Evolutionary conservation across 495 filamentous ascomycete genomes (phyloP).

Genomic region (Aspergillus wentii): DNA sequence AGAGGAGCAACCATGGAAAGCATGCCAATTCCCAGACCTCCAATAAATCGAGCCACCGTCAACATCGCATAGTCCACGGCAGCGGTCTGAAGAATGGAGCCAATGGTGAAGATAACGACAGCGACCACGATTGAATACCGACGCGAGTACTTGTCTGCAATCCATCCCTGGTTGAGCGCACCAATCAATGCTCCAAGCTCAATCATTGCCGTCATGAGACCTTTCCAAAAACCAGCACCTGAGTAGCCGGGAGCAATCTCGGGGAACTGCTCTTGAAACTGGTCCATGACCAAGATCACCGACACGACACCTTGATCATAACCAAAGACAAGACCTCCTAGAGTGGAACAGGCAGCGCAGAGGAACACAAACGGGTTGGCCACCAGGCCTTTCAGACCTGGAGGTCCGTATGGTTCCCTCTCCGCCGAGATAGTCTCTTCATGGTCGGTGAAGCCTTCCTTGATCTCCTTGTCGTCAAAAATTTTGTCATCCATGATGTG

Average conservation of each 20-base stretch:
- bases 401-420: conserved; percentile 41
- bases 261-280: conserved; percentile 48
- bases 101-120: conserved; percentile 50
- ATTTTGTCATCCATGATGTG: background rate
- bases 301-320: conserved; percentile 56
- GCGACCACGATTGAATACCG: conserved; percentile 54
- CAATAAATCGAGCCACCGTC: conserved; percentile 53
- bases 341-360: conserved; percentile 49
- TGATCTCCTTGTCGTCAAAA: conserved; percentile 5
- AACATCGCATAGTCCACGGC: conserved; percentile 54
- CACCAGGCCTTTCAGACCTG: conserved; percentile 43
- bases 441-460: conserved; percentile 37
- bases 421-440: conserved; percentile 32
- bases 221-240: conserved; percentile 53
- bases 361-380: conserved; percentile 45
- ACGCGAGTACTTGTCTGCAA: conserved; percentile 54
- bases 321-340: conserved; percentile 54
- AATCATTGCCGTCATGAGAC: conserved; percentile 57
- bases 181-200: conserved; percentile 53
- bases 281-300: conserved; percentile 53
- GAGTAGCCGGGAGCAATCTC: conserved; percentile 34
- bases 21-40: conserved; percentile 59
- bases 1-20: conserved; percentile 48
- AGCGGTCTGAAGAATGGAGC: conserved; percentile 51
- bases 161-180: conserved; percentile 53